phyloP scores from a whole-genome alignment of 495 filamentous ascomycete species.

The Penicillium cinerascens region DNA sequence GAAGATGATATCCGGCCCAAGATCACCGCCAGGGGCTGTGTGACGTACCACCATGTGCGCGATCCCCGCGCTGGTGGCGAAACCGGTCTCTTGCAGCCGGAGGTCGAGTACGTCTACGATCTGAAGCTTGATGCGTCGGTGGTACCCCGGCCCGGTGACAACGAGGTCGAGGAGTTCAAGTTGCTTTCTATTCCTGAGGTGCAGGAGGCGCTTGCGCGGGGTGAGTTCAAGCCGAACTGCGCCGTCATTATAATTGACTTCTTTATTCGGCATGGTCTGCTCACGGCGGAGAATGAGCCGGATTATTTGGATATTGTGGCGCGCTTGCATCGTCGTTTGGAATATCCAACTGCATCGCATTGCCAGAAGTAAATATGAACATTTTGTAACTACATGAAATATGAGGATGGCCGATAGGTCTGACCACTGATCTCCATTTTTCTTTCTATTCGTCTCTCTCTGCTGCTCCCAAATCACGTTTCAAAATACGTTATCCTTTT shows the following conservation, averaged over 20 bases:
- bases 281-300: constrained; percentile 78
- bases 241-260: constrained; percentile 81
- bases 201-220: constrained; percentile 61
- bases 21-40: constrained; percentile 58
- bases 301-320: constrained; percentile 74
- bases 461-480: too few species aligned
- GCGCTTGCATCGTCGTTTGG: constrained; percentile 73
- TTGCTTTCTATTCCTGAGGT: constrained; percentile 73
- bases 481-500: too few species aligned
- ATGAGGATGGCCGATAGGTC: not conserved
- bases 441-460: not conserved
- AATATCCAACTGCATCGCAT: constrained; percentile 66
- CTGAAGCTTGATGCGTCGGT: constrained; percentile 69
- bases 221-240: constrained; percentile 93
- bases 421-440: not conserved
- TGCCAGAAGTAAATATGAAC: constrained; percentile 9
- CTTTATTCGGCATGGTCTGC: constrained; percentile 79
- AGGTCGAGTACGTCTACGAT: constrained; percentile 90
- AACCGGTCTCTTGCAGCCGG: constrained; percentile 81
- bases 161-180: constrained; percentile 84
- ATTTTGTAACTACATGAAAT: not conserved
- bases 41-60: constrained; percentile 84
- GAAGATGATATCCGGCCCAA: constrained; percentile 60
- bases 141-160: constrained; percentile 70
- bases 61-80: constrained; percentile 79